Conservation (phyloP, 768 basidiomycete species). For the Tephrocybe sp. region DNA sequence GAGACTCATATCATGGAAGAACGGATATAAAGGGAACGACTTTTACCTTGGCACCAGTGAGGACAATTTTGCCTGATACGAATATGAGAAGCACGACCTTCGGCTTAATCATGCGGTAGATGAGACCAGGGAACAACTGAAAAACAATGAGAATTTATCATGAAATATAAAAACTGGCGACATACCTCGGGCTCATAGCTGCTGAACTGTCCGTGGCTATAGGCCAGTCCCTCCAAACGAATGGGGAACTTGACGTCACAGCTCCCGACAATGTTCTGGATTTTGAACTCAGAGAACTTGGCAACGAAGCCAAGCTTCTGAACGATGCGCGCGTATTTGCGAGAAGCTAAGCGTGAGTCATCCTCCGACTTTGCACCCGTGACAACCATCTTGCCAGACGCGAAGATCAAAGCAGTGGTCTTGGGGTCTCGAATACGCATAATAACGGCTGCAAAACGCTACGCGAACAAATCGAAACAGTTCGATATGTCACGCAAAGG, state of each 20-base stretch:
- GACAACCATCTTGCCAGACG: conserved; percentile 99
- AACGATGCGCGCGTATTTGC: conserved; percentile 98
- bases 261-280: conserved; percentile 97
- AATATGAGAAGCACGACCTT: conserved; percentile 99
- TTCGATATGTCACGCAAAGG: conserved; percentile 54
- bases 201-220: conserved; percentile 97
- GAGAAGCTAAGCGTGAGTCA: conserved; percentile 93
- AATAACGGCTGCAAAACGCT: conserved; percentile 99
- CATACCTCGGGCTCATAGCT: conserved; percentile 96
- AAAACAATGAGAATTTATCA: conserved; percentile 9
- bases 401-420: conserved; percentile 99
- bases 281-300: conserved; percentile 99
- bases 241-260: conserved; percentile 99
- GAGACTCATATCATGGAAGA: conserved; percentile 19
- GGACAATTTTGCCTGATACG: conserved; percentile 98
- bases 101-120: conserved; percentile 99
- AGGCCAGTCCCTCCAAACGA: conserved; percentile 94
- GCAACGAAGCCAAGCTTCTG: conserved; percentile 99
- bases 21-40: conserved; percentile 20
- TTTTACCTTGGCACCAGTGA: conserved; percentile 97
- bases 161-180: conserved; percentile 10
- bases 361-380: conserved; percentile 99
- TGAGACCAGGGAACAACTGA: conserved; percentile 96
- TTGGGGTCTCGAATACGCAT: conserved; percentile 99
- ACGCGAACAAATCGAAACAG: conserved; percentile 57